Base-by-base conservation (phyloP, 306 rosid genomes). In the Argentina anserina region DNA sequence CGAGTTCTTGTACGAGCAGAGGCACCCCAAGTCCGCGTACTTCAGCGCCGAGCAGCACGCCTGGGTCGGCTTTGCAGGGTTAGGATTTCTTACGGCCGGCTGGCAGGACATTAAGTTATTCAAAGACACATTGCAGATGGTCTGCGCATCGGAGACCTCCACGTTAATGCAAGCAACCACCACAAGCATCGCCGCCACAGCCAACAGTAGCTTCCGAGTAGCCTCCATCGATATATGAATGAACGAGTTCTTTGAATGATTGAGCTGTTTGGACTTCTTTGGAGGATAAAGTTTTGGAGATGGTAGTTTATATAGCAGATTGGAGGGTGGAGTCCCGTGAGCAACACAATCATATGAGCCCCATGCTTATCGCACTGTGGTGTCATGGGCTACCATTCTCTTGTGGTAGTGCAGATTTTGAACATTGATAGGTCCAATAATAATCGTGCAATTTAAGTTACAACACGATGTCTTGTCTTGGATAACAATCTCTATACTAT, bases 1-100 rank as follows among this genome's bases (percentile, higher is more conserved):
- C 6, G 90, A 86, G 77, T 80, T 84, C 73, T 13, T 86, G 61
- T 84, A 88, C 0, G 81, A 34, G 76, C 93, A 88, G 21, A 88
- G 83, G 75, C 93, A 88, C 1, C 49, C 56, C 73, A 86, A 14
- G 74, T 88, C 79, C 3, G 89, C 90, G 0, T 75, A 80, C 0
- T 83, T 59, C 23, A 88, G 79, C 1, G 72, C 83, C 0, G 75
- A 4, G 55, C 93, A 88, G 58, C 93, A 88, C 6, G 41, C 25
- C 1, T 29, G 1, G 1, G 75, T 58, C 0, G 93, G 93, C 2
- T 76, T 34, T 0, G 72, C 2, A 1, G 90, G 93, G 46, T 78
- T 88, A 5, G 93, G 90, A 23, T 77, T 74, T 0, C 86, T 84
- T 74, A 82, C 93, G 0, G 93, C 64, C 1, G 90, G 76, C 80